Percentiles rank a stretch among this genome's conserved stretches.
Conservation (phyloP, 2,329 filamentous ascomycete species). For the Acrocalymma vagum region DNA sequence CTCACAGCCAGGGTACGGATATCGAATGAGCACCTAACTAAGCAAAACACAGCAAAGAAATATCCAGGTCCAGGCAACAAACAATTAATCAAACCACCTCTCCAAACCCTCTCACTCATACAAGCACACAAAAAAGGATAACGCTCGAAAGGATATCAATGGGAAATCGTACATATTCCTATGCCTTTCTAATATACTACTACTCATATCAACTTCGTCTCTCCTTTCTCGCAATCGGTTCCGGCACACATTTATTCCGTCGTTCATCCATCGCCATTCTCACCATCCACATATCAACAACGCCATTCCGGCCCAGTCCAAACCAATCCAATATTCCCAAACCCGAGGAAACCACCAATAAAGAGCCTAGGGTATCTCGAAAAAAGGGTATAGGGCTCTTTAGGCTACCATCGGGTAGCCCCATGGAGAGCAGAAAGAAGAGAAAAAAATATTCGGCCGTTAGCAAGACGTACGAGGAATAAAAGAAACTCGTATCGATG, state of each 20-base stretch:
- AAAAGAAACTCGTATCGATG: neutral
- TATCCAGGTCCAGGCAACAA: no score
- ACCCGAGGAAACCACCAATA: neutral
- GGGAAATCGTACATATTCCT: neutral
- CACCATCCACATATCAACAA: no score
- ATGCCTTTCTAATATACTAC: neutral
- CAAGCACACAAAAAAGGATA: neutral
- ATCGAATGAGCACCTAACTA: neutral
- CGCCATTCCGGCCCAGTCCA: no score
- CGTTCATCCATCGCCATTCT: no score
- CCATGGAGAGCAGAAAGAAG: neutral
- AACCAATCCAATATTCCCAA: no score
- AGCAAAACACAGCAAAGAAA: no score
- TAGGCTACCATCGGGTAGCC: neutral
- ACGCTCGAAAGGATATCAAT: neutral
- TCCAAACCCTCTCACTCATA: neutral
- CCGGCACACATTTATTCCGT: no score
- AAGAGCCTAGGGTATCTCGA: neutral
- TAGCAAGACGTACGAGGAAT: no score
- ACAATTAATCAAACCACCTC: no score
- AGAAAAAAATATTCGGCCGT: neutral
- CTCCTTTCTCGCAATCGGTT: no score
- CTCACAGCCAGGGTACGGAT: neutral
- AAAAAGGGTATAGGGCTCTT: neutral
- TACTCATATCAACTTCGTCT: no score